These are phyloP conservation scores for Persicaria maculosa DNA, from an alignment of 148 eudicot species.

Conservation along the genomic window DNA sequence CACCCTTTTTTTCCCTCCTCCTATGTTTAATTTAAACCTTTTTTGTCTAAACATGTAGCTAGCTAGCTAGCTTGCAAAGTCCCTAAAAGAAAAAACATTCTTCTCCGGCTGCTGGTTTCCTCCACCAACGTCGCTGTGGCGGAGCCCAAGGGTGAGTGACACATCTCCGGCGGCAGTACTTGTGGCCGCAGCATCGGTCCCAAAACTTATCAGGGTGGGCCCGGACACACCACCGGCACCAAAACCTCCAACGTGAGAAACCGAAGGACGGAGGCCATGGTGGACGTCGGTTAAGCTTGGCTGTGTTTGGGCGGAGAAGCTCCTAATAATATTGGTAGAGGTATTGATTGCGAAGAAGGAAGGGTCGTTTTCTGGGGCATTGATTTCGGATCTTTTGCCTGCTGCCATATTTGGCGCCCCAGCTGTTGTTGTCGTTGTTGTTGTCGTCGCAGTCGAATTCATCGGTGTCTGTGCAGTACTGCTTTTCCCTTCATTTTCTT, in stretches of 20 bases:
- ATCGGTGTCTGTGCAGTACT: not conserved
- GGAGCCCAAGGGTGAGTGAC: conserved; percentile 26
- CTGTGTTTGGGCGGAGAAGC: not conserved
- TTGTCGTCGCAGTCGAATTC: not conserved
- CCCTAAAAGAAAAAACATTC: not conserved
- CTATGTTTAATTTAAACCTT: no score
- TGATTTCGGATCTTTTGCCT: not conserved
- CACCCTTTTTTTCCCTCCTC: no score
- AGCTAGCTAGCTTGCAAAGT: conserved; percentile 9
- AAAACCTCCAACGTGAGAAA: not conserved
- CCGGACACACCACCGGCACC: not conserved
- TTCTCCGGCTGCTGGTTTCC: conserved; percentile 8
- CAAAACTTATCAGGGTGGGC: conserved; percentile 23
- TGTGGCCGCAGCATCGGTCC: not conserved
- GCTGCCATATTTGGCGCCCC: not conserved
- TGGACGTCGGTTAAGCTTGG: not conserved
- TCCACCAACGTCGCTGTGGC: conserved; percentile 14
- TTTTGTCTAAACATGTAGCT: not conserved
- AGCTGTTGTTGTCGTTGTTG: not conserved
- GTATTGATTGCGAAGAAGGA: not conserved
- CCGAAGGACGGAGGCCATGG: not conserved
- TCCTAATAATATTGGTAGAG: not conserved
- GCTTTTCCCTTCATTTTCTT: not conserved
- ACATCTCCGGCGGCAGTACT: conserved; percentile 18
- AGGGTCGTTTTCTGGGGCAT: conserved; percentile 8